Base-by-base conservation (phyloP, 805 yeast species). In the Pichia deserticola region DNA sequence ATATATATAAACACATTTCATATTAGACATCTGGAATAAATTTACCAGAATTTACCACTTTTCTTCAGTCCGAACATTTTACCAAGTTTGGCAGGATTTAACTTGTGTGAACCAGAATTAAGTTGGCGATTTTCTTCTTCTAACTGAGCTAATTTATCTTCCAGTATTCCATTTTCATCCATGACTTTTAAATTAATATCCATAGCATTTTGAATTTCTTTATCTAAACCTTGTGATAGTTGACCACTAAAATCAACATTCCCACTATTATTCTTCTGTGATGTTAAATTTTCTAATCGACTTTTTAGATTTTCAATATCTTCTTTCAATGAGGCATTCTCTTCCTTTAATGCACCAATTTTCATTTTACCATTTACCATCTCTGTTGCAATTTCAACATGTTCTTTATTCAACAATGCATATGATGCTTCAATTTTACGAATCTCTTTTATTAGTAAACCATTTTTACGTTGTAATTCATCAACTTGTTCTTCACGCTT, bases 321-420 rank as follows among this genome's bases (percentile, higher is more conserved):
- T 1, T 64, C 61, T 30, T 68, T 63, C 45, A 89, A 67, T 42
- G 82, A 86, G 29, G 70, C 75, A 53, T 87, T 86, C 51, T 88
- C 95, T 57, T 87, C 92, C 45, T 76, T 72, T 29, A 92, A 64
- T 35, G 84, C 83, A 3, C 95, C 96, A 29, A 86, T 72, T 48
- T 73, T 77, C 39, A 90, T 78, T 60, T 93, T 82, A 38, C 86
- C 84, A 54, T 79, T 80, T 35, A 92, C 89, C 82, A 93, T 79
- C 56, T 82, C 88, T 66, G 90, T 92, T 5, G 96, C 95, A 37
- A 89, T 79, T 48, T 79, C 85, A 32, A 89, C 79, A 65, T 93
- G 97, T 60, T 90, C 97, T 52, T 79, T 74, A 61, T 87, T 89
- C 51, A 92, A 69, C 2, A 79, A 70, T 4, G 84, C 78, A 60